These are phyloP conservation scores for Paramyrothecium roridum DNA, from an alignment of 2,329 filamentous ascomycete species.

Conservation along the genomic window DNA sequence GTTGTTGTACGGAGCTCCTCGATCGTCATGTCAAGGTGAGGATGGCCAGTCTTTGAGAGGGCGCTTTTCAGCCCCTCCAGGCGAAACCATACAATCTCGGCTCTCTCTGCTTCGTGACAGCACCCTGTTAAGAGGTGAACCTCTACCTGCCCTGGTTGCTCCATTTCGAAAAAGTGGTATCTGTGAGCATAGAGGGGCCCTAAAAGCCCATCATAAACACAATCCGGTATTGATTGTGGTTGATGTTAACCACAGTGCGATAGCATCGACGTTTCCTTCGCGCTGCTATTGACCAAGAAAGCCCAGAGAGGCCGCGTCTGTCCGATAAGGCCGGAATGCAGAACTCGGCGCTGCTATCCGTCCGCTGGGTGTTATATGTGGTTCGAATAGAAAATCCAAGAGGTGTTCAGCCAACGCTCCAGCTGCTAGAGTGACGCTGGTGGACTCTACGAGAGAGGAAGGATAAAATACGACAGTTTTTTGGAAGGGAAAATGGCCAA, in stretches of 20 bases:
- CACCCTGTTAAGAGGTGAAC: constrained; percentile 47
- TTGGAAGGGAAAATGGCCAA: not conserved
- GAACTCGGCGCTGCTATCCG: no score
- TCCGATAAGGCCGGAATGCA: no score
- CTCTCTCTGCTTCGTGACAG: constrained; percentile 51
- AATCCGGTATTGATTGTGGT: not conserved
- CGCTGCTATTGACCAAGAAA: no score
- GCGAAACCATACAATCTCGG: constrained; percentile 41
- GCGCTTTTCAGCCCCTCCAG: constrained; percentile 47
- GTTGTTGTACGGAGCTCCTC: constrained; percentile 42
- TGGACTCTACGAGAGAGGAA: no score
- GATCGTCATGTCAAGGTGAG: constrained; percentile 44
- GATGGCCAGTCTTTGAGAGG: constrained; percentile 40
- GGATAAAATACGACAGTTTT: not conserved
- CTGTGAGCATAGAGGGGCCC: constrained; percentile 4
- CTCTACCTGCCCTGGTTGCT: constrained; percentile 22
- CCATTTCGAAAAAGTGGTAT: constrained; percentile 18
- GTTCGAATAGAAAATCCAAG: no score
- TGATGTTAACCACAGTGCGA: no score
- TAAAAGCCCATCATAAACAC: constrained; percentile 13
- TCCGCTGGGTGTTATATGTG: no score
- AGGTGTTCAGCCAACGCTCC: no score
- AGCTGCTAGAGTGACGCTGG: no score
- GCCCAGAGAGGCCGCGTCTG: no score
- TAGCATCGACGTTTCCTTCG: no score